phyloP scores from a whole-genome alignment of 768 basidiomycete genomes.

The Xerocomellus intermedius region DNA sequence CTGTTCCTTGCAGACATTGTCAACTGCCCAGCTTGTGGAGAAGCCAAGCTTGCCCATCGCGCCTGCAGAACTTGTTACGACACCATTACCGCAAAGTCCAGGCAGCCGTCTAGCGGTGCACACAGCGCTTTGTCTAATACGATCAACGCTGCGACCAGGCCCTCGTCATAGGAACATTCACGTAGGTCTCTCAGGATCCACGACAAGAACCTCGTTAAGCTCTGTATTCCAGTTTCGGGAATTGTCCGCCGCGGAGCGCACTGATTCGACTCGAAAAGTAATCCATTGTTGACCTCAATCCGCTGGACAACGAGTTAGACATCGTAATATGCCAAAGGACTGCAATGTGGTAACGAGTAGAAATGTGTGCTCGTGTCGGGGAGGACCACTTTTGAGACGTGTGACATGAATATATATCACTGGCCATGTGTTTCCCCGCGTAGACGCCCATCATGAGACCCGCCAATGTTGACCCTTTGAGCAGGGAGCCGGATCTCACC shows the following conservation, averaged over 20 bases:
- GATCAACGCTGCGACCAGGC: neutral
- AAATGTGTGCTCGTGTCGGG: neutral
- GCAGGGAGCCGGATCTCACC: slow-evolving; percentile 4
- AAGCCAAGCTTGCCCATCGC: slow-evolving; percentile 85
- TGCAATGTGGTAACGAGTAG: neutral
- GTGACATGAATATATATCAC: neutral
- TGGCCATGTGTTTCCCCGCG: neutral
- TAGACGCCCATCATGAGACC: slow-evolving; percentile 5
- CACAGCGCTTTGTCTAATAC: neutral
- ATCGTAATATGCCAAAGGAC: neutral
- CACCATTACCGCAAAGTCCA: slow-evolving; percentile 25
- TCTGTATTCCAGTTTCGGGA: neutral
- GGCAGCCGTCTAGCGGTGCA: slow-evolving; percentile 2
- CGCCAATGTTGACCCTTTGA: neutral
- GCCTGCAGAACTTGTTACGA: slow-evolving; percentile 79
- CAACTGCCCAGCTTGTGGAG: slow-evolving; percentile 86
- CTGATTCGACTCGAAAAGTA: neutral
- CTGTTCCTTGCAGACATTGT: slow-evolving; percentile 64
- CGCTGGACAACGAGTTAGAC: neutral
- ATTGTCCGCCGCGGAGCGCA: neutral
- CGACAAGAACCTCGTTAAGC: neutral
- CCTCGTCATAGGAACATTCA: neutral
- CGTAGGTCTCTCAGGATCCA: neutral
- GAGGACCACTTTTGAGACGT: neutral
- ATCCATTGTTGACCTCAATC: neutral